Conservation (phyloP, 106 monocot species). For the Platanthera zijinensis region DNA sequence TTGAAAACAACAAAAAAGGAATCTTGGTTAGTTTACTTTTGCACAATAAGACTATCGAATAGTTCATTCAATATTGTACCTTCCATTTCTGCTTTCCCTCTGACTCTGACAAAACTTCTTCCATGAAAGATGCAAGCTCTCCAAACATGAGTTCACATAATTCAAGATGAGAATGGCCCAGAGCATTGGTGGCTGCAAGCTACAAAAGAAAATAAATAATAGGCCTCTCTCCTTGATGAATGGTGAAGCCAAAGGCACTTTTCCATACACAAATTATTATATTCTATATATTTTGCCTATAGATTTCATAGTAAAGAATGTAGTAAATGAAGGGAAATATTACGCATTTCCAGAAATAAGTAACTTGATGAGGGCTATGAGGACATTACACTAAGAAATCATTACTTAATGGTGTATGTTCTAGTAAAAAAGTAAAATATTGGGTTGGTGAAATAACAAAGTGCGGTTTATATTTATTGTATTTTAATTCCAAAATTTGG, state of each 20-base stretch:
- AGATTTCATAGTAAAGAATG: background rate
- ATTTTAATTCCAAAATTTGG: background rate
- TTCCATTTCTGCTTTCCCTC: slow-evolving; percentile 97
- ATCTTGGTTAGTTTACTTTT: background rate
- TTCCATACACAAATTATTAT: background rate
- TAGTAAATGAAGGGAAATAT: background rate
- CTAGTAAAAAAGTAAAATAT: background rate
- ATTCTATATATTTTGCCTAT: background rate
- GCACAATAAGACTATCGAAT: background rate
- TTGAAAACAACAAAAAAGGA: background rate
- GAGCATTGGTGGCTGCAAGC: slow-evolving; percentile 81
- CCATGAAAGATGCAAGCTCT: slow-evolving; percentile 83
- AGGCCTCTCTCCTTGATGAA: background rate
- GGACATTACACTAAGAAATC: background rate
- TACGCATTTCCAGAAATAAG: background rate
- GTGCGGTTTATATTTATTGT: background rate
- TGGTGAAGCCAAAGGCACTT: background rate
- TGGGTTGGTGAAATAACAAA: background rate
- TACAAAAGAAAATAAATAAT: slow-evolving; percentile 18
- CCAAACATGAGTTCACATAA: slow-evolving; percentile 90
- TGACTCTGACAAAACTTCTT: slow-evolving; percentile 78
- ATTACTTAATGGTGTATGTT: background rate
- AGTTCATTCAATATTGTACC: slow-evolving; percentile 28
- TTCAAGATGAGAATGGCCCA: slow-evolving; percentile 89
- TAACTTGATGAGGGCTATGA: background rate